Evolutionary conservation across 139 green algal genomes (phyloP), one percentile per base, ranked within the genome.

Genomic region (Tetradesmus obliquus): DNA sequence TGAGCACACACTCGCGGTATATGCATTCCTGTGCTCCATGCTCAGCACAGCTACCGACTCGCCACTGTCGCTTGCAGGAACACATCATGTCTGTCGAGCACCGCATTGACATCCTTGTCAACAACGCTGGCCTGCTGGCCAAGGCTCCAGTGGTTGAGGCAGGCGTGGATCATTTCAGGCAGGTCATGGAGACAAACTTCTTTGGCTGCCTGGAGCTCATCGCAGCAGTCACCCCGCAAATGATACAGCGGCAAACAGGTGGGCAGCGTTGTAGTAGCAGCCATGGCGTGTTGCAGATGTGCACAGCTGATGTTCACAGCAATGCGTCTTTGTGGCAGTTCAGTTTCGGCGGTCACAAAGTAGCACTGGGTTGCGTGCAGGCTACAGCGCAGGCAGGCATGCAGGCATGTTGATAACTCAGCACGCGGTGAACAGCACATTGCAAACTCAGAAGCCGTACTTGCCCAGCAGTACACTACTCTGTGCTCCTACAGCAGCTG

Each of bases 111-210:
- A 72, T 91, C 12, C 24, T 91, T 10, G 74, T 91, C 6, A 91
- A 91, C 76, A 91, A 91, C 58, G 87, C 87, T 1, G 87, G 87
- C 2, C 72, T 91, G 74, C 72, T 84, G 72, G 87, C 79, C 3
- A 84, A 84, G 12, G 79, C 76, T 20, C 54, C 87, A 13, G 87
- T 84, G 5, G 19, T 86, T 12, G 87, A 91, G 17, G 79, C 87
- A 79, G 55, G 57, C 76, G n/a, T 79, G 2, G 55, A 79, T 12
- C 72, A 91, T 20, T 84, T 80, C 55, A 74, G 45, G 76, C 13
- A 60, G 22, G 24, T 91, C 22, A 79, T 86, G 24, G 76, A 86
- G 32, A 71, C 83, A 2, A 91, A 91, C 87, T 91, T 86, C 76
- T 91, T 91, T 79, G 87, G 76, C n/a, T 24, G 24, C 5, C 12